Base-by-base conservation (phyloP, 768 basidiomycete species). In the Amanita inopinata region DNA sequence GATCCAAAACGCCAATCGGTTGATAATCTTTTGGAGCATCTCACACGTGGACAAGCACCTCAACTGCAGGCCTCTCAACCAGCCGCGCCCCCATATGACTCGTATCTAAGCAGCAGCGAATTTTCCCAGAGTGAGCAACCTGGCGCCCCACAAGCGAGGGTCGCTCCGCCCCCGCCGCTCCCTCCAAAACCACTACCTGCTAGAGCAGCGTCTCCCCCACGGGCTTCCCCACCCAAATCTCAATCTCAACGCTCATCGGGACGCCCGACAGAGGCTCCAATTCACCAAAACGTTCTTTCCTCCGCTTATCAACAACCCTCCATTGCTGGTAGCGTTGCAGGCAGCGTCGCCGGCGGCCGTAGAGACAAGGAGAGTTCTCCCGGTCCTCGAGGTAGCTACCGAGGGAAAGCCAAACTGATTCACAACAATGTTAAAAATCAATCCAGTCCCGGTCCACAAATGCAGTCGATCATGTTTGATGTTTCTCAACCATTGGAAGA, bases 1-100 rank as follows among this genome's bases (percentile, higher is more conserved):
- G 73, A 83, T 50, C 80, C 85, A 23, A 87, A 87, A 63, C 73
- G 82, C 46, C 83, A 84, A 56, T 88, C 86, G 1, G 82, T 88
- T 38, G 86, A 89, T 54, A 87, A 88, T 52, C 63, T 88, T 27
- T 65, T 88, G 51, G 84, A 87, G 45, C 79, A 83, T 52, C 58
- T 87, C 5, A 78, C 79, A 18, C 70, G 78, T 47, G 62, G 62
- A 19, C 73, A 72, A 43, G 55, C 60, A 12, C 61, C 61, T 19
- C 43, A 34, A 18, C 18, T 30, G 34, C 43, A 37, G 12, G 20
- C 51, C 58, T 24, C 62, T 52, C 56, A 44, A 47, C 56, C 45
- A 59, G 59, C 49, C 59, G 56, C 55, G 56, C 54, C 43, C 60
- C 53, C 66, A 5, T 72, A 71, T 53, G 76, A 66, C 53, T 51